Conservation (phyloP, 129 eudicot genomes). For the Solidago caesia region DNA sequence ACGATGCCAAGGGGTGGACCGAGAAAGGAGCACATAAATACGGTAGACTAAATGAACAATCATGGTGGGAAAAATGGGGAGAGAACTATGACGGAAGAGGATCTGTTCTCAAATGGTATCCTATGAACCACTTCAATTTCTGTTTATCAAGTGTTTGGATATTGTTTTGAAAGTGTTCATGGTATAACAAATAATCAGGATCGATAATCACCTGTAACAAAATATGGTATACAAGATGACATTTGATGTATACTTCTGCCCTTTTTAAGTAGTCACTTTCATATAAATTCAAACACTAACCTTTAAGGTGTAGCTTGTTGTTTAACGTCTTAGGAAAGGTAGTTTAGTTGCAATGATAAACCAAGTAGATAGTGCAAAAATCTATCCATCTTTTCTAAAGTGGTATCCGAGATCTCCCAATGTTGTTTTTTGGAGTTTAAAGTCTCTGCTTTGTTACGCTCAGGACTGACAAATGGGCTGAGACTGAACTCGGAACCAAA, state of each 20-base stretch:
- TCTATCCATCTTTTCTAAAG: no score
- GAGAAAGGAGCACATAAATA: conserved; percentile 97
- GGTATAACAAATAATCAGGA: no score
- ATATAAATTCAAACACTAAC: no score
- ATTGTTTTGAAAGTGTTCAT: not conserved
- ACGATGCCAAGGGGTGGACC: conserved; percentile 96
- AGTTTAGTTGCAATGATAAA: no score
- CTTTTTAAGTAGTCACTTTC: no score
- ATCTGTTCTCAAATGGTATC: conserved; percentile 84
- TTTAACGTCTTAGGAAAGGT: no score
- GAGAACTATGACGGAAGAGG: conserved; percentile 97
- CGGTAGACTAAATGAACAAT: conserved; percentile 88
- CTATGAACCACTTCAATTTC: not conserved
- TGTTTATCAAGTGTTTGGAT: not conserved
- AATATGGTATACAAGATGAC: no score
- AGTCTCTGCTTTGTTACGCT: conserved; percentile 4
- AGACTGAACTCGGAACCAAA: conserved; percentile 91
- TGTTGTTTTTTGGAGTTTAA: not conserved
- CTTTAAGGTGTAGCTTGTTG: no score
- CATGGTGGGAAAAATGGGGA: conserved; percentile 99
- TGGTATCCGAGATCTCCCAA: not conserved
- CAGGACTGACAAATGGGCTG: conserved; percentile 99
- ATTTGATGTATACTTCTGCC: no score
- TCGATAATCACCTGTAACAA: no score
- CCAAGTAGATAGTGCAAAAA: no score